phyloP scores from a whole-genome alignment of 2,329 filamentous ascomycete species.

The Beauveria sp. region DNA sequence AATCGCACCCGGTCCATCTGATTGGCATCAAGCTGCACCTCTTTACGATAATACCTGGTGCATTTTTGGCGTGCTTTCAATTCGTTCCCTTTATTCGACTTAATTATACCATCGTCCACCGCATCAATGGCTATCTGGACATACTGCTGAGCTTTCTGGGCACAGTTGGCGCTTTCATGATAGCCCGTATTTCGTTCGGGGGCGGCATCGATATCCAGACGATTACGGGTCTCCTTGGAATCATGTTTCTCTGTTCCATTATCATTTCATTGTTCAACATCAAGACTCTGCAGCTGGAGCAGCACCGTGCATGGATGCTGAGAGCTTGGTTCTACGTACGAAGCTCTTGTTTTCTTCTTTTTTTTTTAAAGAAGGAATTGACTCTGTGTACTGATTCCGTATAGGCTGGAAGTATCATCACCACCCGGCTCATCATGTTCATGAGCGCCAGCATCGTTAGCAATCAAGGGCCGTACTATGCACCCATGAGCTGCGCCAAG shows the following conservation, averaged over 20 bases:
- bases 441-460: slow-evolving; percentile 29
- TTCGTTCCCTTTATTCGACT: slow-evolving; percentile 40
- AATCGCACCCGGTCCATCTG: slow-evolving; percentile 18
- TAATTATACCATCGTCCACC: slow-evolving; percentile 43
- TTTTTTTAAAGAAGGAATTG: too few relatives aligned
- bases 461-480: slow-evolving; percentile 20
- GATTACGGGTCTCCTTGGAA: slow-evolving; percentile 31
- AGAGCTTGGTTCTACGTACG: slow-evolving; percentile 40
- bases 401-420: slow-evolving; percentile 41
- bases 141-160: slow-evolving; percentile 36
- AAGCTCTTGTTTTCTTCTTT: too few relatives aligned
- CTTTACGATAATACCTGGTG: slow-evolving; percentile 32
- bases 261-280: slow-evolving; percentile 45
- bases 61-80: slow-evolving; percentile 35
- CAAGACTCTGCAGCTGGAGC: slow-evolving; percentile 50
- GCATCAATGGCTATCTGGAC: slow-evolving; percentile 50
- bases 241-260: slow-evolving; percentile 35
- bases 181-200: slow-evolving; percentile 35
- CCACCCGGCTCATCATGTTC: slow-evolving; percentile 39
- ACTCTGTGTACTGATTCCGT: not conserved
- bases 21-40: slow-evolving; percentile 39
- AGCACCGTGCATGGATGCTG: slow-evolving; percentile 58
- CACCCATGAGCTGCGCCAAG: slow-evolving; percentile 36
- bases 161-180: slow-evolving; percentile 43
- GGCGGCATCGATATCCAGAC: slow-evolving; percentile 41